A percentile compares a stretch with the other conserved stretches of the same genome.
phyloP scores from a whole-genome alignment of 2,329 filamentous ascomycete genomes.

The Penicillium sp. region DNA sequence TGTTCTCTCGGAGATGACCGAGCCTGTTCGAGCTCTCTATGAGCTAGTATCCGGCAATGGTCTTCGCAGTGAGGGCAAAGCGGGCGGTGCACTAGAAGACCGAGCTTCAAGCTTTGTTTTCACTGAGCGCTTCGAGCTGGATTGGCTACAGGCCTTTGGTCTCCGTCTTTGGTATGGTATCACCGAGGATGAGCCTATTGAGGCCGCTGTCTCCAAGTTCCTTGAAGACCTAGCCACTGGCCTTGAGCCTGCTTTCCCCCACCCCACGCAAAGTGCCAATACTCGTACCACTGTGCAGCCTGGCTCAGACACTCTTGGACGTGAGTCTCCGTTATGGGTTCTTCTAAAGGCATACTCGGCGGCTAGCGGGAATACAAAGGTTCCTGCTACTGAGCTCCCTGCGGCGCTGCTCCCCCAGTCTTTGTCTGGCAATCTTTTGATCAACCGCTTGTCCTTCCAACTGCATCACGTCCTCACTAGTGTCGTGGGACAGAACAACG shows the following conservation, averaged over 20 bases:
- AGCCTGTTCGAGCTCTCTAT: slow-evolving; percentile 82
- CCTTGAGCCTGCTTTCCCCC: slow-evolving; percentile 67
- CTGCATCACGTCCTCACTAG: slow-evolving; percentile 66
- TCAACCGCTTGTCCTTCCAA: slow-evolving; percentile 81
- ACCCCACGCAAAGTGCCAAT: slow-evolving; percentile 69
- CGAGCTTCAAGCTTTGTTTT: slow-evolving; percentile 77
- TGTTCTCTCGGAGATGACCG: slow-evolving; percentile 81
- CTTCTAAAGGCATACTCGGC: slow-evolving; percentile 76
- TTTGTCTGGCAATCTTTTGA: slow-evolving; percentile 71
- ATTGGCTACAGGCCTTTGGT: slow-evolving; percentile 93
- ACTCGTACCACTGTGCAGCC: slow-evolving; percentile 61
- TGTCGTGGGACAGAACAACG: slow-evolving; percentile 45
- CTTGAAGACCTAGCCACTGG: slow-evolving; percentile 70
- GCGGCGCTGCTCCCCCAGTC: slow-evolving; percentile 74
- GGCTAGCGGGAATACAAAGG: slow-evolving; percentile 27
- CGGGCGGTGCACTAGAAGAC: slow-evolving; percentile 73
- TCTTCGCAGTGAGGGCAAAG: slow-evolving; percentile 75
- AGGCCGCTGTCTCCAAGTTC: slow-evolving; percentile 71
- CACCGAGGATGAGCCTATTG: slow-evolving; percentile 66
- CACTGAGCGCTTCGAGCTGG: slow-evolving; percentile 77
- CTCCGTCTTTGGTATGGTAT: slow-evolving; percentile 88
- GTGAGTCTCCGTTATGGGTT: slow-evolving; percentile 81
- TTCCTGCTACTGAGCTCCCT: slow-evolving; percentile 55
- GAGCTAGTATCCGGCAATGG: slow-evolving; percentile 86
- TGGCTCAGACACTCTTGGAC: slow-evolving; percentile 55